phyloP scores from a whole-genome alignment of 2,329 filamentous ascomycete genomes.

The Geoglossum cookeanum region DNA sequence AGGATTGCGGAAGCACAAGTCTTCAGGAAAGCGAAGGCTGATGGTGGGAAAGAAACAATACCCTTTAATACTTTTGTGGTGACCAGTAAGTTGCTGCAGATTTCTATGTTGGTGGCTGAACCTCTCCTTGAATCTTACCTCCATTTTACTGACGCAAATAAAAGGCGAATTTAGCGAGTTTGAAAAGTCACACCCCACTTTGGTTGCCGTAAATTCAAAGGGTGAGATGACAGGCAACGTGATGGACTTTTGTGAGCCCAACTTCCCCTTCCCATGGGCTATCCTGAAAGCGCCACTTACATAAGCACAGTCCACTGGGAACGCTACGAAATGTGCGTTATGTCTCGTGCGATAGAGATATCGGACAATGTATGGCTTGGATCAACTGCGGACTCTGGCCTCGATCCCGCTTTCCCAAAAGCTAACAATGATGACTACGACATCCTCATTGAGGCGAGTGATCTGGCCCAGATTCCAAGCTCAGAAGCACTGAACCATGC shows the following conservation, averaged over 20 bases:
- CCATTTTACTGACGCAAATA: conserved; percentile 10
- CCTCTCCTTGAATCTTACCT: conserved; percentile 11
- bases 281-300: conserved; percentile 1
- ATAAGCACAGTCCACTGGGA: conserved; percentile 48
- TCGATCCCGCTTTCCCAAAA: conserved; percentile 16
- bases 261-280: not conserved
- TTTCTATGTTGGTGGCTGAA: conserved; percentile 14
- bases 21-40: conserved; percentile 49
- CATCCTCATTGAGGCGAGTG: conserved; percentile 73
- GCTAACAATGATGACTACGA: conserved; percentile 36
- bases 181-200: conserved; percentile 45
- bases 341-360: conserved; percentile 82
- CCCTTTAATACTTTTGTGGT: conserved; percentile 74
- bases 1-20: conserved; percentile 57
- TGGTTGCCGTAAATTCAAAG: conserved; percentile 56
- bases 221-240: conserved; percentile 58
- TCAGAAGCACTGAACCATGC: conserved; percentile 44
- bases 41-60: conserved; percentile 34
- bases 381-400: conserved; percentile 55
- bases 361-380: conserved; percentile 80
- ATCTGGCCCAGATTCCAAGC: conserved; percentile 60
- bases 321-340: conserved; percentile 75
- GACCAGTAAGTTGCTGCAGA: conserved; percentile 26
- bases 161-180: conserved; percentile 47
- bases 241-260: conserved; percentile 54